phyloP scores from a whole-genome alignment of 2,329 filamentous ascomycete species.

The Fusarium sp. region DNA sequence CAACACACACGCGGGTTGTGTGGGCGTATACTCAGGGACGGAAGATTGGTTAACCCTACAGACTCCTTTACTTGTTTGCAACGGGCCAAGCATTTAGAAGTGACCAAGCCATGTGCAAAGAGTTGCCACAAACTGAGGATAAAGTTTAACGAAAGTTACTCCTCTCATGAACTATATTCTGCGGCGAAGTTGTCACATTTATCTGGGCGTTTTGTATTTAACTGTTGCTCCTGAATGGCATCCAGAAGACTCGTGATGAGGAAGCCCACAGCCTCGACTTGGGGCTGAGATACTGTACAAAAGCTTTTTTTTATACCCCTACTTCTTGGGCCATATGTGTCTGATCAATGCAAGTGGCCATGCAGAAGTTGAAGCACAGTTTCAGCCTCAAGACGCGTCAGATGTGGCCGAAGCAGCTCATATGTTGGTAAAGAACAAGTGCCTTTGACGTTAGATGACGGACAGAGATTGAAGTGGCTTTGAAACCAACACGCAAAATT shows the following conservation, averaged over 20 bases:
- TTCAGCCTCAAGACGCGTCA: conserved; percentile 16
- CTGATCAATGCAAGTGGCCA: neutral
- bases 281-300: neutral
- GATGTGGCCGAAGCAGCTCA: neutral
- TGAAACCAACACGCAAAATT: neutral
- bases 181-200: neutral
- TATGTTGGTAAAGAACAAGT: neutral
- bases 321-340: neutral
- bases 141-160: neutral
- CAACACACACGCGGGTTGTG: neutral
- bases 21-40: neutral
- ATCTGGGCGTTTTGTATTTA: neutral
- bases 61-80: neutral
- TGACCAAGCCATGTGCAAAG: neutral
- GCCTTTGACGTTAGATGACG: neutral
- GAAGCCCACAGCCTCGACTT: neutral
- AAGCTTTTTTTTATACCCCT: neutral
- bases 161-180: neutral
- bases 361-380: conserved; percentile 6
- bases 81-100: neutral
- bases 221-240: neutral
- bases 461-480: neutral
- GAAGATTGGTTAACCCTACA: neutral
- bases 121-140: neutral
- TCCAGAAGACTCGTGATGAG: neutral